Conservation (phyloP, 371 early-diverging fungal genomes). For the Lichtheimia hyalospora region DNA sequence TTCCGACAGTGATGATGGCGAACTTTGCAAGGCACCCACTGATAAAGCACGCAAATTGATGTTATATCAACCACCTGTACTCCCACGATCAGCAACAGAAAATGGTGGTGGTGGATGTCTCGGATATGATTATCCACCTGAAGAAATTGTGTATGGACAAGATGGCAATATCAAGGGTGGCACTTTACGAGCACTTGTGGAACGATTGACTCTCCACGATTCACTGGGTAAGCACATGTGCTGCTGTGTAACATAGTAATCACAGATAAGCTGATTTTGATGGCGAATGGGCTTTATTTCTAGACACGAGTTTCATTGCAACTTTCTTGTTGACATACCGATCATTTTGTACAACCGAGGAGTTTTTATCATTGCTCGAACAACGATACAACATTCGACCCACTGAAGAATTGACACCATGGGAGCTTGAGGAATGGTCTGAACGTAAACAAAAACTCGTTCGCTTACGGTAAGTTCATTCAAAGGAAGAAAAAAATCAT, state of each 20-base stretch:
- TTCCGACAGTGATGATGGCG: not conserved
- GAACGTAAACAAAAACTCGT: constrained; percentile 83
- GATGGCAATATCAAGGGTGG: constrained; percentile 87
- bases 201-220: constrained; percentile 85
- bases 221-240: constrained; percentile 31
- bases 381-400: constrained; percentile 74
- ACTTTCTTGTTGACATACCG: constrained; percentile 89
- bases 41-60: not conserved
- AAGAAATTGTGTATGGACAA: constrained; percentile 73
- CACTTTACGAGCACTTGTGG: constrained; percentile 80
- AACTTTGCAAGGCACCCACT: not conserved
- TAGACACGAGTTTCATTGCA: constrained; percentile 73
- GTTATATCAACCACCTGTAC: not conserved
- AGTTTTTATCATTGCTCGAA: constrained; percentile 69
- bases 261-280: not conserved
- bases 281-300: not conserved
- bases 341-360: constrained; percentile 76
- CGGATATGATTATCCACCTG: constrained; percentile 65
- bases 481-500: not conserved
- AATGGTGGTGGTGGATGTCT: constrained; percentile 30
- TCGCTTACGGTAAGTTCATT: constrained; percentile 59
- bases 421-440: constrained; percentile 74
- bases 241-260: constrained; percentile 1
- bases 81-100: not conserved
- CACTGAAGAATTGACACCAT: constrained; percentile 63